phyloP scores from a whole-genome alignment of 148 eudicot genomes.

The Persicaria maculosa region DNA sequence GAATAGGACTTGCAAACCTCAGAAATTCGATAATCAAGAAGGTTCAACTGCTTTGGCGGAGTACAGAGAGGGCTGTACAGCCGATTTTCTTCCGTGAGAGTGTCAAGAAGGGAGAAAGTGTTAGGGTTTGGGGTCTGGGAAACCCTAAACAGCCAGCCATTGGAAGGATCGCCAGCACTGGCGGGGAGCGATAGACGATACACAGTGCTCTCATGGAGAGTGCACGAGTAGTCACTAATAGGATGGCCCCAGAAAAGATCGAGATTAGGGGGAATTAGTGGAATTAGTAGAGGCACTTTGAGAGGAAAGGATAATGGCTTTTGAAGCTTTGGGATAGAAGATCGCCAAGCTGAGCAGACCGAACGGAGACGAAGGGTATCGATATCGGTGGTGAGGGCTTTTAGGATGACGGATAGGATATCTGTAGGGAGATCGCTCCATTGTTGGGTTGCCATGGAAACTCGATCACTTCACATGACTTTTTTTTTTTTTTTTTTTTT shows the following conservation, averaged over 20 bases:
- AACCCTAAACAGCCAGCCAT: background rate
- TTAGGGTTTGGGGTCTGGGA: background rate
- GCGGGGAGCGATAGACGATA: background rate
- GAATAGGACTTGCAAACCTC: slow-evolving; percentile 2
- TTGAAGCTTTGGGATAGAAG: background rate
- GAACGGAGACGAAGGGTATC: slow-evolving; percentile 19
- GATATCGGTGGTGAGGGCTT: slow-evolving; percentile 10
- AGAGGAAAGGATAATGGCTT: slow-evolving; percentile 8
- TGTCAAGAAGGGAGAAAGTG: slow-evolving; percentile 12
- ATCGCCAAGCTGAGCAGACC: slow-evolving; percentile 18
- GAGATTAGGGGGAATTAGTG: background rate
- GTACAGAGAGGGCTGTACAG: no score
- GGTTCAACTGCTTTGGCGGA: slow-evolving; percentile 1
- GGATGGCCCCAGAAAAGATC: background rate
- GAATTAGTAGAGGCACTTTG: background rate
- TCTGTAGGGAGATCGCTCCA: slow-evolving; percentile 17
- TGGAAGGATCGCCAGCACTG: background rate
- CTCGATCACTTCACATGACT: background rate
- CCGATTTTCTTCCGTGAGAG: no score
- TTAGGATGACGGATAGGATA: slow-evolving; percentile 5
- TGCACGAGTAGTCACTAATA: background rate
- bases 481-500: no score
- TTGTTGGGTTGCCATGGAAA: background rate
- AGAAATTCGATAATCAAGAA: slow-evolving; percentile 7
- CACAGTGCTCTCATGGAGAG: background rate